These are phyloP conservation scores for Colletotrichum tofieldiae DNA, from an alignment of 2,329 filamentous ascomycete genomes.

Conservation along the genomic window DNA sequence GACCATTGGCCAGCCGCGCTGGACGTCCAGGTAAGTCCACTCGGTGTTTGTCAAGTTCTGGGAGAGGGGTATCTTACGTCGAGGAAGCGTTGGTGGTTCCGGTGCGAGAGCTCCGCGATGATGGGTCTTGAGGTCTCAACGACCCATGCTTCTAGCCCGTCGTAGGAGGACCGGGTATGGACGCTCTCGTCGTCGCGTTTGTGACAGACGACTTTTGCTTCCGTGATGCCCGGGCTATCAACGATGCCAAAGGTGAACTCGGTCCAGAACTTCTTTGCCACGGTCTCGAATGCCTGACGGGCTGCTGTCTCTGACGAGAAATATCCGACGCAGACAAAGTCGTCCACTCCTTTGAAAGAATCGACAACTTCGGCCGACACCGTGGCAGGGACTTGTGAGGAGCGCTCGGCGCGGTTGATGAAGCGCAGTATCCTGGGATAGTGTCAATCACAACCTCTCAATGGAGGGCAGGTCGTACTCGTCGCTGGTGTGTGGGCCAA, in stretches of 20 bases:
- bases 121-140: constrained; percentile 48
- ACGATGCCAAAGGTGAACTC: constrained; percentile 55
- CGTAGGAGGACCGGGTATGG: constrained; percentile 41
- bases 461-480: constrained; percentile 4
- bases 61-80: constrained; percentile 48
- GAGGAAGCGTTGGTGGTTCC: constrained; percentile 53
- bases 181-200: constrained; percentile 50
- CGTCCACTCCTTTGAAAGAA: constrained; percentile 50
- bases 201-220: constrained; percentile 50
- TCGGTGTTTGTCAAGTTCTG: background rate
- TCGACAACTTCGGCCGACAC: constrained; percentile 44
- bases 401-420: constrained; percentile 47
- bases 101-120: constrained; percentile 52
- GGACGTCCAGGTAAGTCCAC: constrained; percentile 39
- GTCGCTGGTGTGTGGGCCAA: constrained; percentile 20
- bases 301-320: constrained; percentile 44
- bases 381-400: constrained; percentile 45
- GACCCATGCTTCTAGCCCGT: constrained; percentile 50
- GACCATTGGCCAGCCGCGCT: constrained; percentile 55
- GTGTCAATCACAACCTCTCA: background rate
- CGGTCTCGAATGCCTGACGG: constrained; percentile 45
- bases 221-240: constrained; percentile 37
- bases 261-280: constrained; percentile 48
- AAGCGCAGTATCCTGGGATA: constrained; percentile 47
- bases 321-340: constrained; percentile 52